phyloP scores from a whole-genome alignment of 768 basidiomycete genomes.

The Porpolomopsis calyptriformis region DNA sequence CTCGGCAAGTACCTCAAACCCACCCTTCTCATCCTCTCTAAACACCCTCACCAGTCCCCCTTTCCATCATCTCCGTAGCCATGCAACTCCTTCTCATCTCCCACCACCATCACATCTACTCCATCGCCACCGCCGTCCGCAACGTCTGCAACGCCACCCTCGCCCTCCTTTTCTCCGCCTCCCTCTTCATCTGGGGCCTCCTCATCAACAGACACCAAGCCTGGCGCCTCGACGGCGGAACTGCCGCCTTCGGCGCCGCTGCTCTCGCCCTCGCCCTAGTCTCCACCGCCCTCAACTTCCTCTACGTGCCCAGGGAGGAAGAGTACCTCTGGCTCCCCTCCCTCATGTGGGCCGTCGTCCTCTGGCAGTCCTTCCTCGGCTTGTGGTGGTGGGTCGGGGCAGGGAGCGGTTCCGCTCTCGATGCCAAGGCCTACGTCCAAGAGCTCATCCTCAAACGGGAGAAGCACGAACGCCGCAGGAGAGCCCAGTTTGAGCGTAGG shows the following conservation, averaged over 20 bases:
- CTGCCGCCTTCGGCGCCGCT: conserved; percentile 83
- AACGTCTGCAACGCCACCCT: conserved; percentile 96
- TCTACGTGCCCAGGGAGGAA: conserved; percentile 76
- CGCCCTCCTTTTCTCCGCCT: conserved; percentile 85
- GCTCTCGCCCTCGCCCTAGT: conserved; percentile 75
- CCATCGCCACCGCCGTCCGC: conserved; percentile 62
- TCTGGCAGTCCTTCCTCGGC: conserved; percentile 95
- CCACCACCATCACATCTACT: conserved; percentile 27
- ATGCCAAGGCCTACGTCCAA: conserved; percentile 46
- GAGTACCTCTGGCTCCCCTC: conserved; percentile 88
- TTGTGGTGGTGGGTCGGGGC: conserved; percentile 99
- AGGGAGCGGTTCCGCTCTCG: conserved; percentile 55
- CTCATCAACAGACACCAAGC: conserved; percentile 82
- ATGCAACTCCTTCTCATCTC: conserved; percentile 78
- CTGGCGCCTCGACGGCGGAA: conserved; percentile 95
- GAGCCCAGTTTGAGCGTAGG: conserved; percentile 35
- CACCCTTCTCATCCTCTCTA: not conserved
- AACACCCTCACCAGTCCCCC: conserved; percentile 43
- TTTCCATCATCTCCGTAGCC: conserved; percentile 73
- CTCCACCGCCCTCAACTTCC: conserved; percentile 77
- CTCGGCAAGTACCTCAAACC: conserved; percentile 44
- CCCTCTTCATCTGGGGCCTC: conserved; percentile 89
- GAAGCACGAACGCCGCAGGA: conserved; percentile 41
- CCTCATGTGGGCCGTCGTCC: conserved; percentile 80
- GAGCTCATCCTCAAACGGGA: conserved; percentile 46